A percentile compares a stretch with the other conserved stretches of the same genome.
phyloP scores from a whole-genome alignment of 1,284 basidiomycete species.

The Waitea zeae region DNA sequence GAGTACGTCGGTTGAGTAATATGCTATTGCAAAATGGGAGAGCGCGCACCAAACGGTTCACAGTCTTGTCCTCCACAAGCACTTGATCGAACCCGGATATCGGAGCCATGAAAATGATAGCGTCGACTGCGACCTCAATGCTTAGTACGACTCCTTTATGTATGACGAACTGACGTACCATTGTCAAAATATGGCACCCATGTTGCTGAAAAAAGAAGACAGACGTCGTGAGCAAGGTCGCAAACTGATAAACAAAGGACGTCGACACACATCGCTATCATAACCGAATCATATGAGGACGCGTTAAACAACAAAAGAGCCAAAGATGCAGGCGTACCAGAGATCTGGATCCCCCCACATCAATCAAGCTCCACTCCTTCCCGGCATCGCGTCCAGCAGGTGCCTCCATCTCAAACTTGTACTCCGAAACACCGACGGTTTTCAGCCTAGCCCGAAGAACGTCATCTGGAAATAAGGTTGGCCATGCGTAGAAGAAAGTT shows the following conservation, averaged over 20 bases:
- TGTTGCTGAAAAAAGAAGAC: too few species aligned
- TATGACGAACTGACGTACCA: constrained; percentile 23
- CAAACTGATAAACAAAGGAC: too few species aligned
- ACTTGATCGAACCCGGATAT: constrained; percentile 70
- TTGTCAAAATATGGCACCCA: constrained; percentile 68
- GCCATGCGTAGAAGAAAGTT: too few species aligned
- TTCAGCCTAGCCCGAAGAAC: constrained; percentile 30
- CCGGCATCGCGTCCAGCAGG: background rate
- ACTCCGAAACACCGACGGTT: constrained; percentile 61
- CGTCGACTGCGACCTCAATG: constrained; percentile 17
- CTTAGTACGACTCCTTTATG: too few species aligned
- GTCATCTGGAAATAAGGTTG: too few species aligned
- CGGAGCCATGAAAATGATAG: constrained; percentile 72
- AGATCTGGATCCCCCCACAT: constrained; percentile 61
- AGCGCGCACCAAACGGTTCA: constrained; percentile 59
- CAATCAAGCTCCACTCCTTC: constrained; percentile 58
- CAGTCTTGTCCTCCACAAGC: constrained; percentile 45
- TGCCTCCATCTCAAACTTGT: constrained; percentile 65
- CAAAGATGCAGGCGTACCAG: constrained; percentile 49
- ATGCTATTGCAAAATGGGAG: too few species aligned
- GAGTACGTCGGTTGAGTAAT: too few species aligned
- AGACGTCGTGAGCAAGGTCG: too few species aligned
- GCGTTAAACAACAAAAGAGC: too few species aligned
- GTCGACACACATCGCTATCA: too few species aligned
- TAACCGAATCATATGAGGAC: too few species aligned